Base-by-base conservation (phyloP, 2,329 filamentous ascomycete genomes). In the Diaporthe sp. region DNA sequence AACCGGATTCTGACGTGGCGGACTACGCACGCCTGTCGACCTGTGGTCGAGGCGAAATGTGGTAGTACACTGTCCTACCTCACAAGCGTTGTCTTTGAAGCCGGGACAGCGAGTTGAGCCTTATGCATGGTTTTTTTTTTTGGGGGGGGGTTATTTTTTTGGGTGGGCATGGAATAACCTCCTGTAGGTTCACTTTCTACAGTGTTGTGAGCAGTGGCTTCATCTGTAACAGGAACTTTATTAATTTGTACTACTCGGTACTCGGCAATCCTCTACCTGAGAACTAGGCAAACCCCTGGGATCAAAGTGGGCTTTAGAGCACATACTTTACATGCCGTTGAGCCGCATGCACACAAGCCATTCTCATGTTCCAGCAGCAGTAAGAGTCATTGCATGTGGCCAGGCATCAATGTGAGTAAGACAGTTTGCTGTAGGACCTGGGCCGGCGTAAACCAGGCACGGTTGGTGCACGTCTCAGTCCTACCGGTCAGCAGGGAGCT, bases 311-410 rank as follows among this genome's bases (percentile, higher is more conserved):
- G 15, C 27, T 61, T 25, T n/a, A 39, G n/a, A n/a, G 19, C n/a
- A n/a, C 30, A 13, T n/a, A n/a, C n/a, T n/a, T n/a, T 30, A n/a
- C 30, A 37, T 55, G 51, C 27, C n/a, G 51, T 56, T 30, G 30
- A 56, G 22, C 55, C 22, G 32, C 32, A 17, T 61, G 58, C n/a
- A 44, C 10, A 19, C 35, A 35, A 9, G 25, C 12, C 35, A 25
- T 35, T 35, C 32, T 35, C 32, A 37, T 5, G 37, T 8, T 9
- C 37, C 10, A 37, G 37, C n/a, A n/a, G n/a, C 22, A 4, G 22
- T 25, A 37, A 50, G 30, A 66, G 47, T 66, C 47, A 68, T 53
- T 51, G n/a, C n/a, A n/a, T n/a, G n/a, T n/a, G 32, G 44, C 44
- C 27, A 51, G 63, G 63, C 47, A 68, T 5, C 47, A 15, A 35